A percentile compares a stretch with the other conserved stretches of the same genome.
phyloP scores from a whole-genome alignment of 2,329 filamentous ascomycete species.

The Fusarium sp. region DNA sequence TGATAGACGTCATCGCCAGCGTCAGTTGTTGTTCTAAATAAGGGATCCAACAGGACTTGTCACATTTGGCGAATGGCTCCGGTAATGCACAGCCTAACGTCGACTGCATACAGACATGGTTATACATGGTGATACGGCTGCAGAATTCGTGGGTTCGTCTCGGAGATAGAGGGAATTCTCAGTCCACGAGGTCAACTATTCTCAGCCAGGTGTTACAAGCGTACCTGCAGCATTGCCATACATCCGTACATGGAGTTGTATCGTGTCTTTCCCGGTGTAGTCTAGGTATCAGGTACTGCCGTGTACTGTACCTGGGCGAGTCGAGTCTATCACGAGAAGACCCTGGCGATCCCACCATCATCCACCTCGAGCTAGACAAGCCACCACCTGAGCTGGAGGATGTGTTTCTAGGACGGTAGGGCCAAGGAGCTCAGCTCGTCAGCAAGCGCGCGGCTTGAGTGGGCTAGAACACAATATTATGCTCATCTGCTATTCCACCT shows the following conservation, averaged over 20 bases:
- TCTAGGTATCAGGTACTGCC: constrained; percentile 16
- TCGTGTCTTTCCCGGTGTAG: constrained; percentile 27
- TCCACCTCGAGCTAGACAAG: constrained; percentile 17
- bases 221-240: constrained; percentile 45
- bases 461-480: constrained; percentile 27
- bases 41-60: constrained; percentile 4
- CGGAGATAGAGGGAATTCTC: constrained; percentile 4
- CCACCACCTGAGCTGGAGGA: constrained; percentile 17
- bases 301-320: constrained; percentile 14
- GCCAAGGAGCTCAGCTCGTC: constrained; percentile 10
- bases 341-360: constrained; percentile 43
- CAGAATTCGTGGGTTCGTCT: constrained; percentile 12
- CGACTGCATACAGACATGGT: not conserved
- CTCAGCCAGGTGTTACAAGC: constrained; percentile 12
- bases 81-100: not conserved
- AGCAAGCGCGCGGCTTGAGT: constrained; percentile 17
- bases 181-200: constrained; percentile 12
- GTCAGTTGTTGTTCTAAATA: constrained; percentile 20
- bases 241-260: constrained; percentile 45
- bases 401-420: not conserved
- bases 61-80: constrained; percentile 9
- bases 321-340: constrained; percentile 37
- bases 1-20: constrained; percentile 30
- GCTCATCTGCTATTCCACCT: constrained; percentile 19
- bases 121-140: not conserved